Evolutionary conservation across 2,329 filamentous ascomycete genomes (phyloP), one percentile per base, ranked within the genome.

Genomic region (Colletotrichum lupini): DNA sequence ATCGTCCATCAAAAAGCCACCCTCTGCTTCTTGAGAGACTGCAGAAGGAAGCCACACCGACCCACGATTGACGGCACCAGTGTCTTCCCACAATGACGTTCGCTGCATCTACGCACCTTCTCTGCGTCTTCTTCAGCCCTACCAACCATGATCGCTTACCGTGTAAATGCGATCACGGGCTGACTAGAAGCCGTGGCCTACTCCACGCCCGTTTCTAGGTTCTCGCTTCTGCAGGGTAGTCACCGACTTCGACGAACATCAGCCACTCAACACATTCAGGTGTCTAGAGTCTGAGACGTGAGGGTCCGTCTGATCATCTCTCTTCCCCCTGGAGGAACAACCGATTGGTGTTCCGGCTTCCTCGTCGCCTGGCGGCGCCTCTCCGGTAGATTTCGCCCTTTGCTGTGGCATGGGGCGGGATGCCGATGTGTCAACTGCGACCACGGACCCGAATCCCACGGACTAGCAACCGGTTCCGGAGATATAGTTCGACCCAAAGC

Each of bases 111-210:
- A 49, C 42, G 28, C 59, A 57, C 52, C 32, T 42, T 73, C 46
- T 61, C 32, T 61, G 60, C 71, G 37, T 56, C 71, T 66, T 65
- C 71, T 35, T 74, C 72, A 74, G 72, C 68, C 72, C 72, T 74
- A 67, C 49, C 56, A 24, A 24, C 30, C n/a, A 32, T 58, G 14
- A 42, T 42, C 46, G 37, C 56, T 7, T 37, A 16, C n/a, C n/a
- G 11, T 5, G 19, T 55, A 9, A 64, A 32, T 63, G 57, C 42
- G 65, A 28, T 19, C n/a, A 16, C 16, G 26, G n/a, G 7, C 28
- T 53, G 16, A 19, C 28, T 26, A 67, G 22, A 22, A n/a, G 64
- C 42, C 24, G 42, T 32, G 9, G 28, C 42, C 32, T 52, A 32
- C 63, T 70, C 26, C 32, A 60, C 56, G 46, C 26, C 22, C 28